Evolutionary conservation across 148 eudicot genomes (phyloP), one percentile per base, ranked within the genome.

Genomic region (Silene conica): DNA sequence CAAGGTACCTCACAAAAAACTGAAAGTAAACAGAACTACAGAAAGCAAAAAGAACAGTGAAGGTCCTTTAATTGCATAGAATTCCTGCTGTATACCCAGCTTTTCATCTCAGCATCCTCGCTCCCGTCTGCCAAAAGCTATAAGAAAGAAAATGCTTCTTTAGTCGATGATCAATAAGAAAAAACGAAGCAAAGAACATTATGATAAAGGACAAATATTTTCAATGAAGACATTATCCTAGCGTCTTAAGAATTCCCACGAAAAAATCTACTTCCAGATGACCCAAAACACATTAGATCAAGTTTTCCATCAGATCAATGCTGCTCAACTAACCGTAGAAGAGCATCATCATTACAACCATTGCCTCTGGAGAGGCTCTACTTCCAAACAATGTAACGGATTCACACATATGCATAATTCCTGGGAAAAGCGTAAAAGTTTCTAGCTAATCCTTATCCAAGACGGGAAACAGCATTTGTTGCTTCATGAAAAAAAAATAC

Each of bases 101-200:
- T 65, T 34, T 58, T 58, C 62, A 46, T 63, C 20, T 31, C 75
- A 19, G 67, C 74, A n/a, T 74, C 72, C 75, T 70, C 19, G 45
- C 60, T 45, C 70, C 68, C 76, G 71, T 71, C 79, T 75, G 79
- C 79, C 48, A 80, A 75, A 43, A 60, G 23, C 55, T 45, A 48
- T 15, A 68, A 13, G n/a, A 69, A 8, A 20, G 34, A 7, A 70
- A 68, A 4, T 4, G 13, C n/a, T 45, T 13, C n/a, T 41, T 45
- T n/a, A 45, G 4, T 65, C 13, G 4, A 19, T 38, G 20, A 38
- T 41, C 70, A 41, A 41, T 6, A 9, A 38, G 16, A 66, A 21
- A 18, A 22, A 68, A 22, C 20, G 31, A 68, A 21, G 10, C 16
- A 45, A 43, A 20, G 20, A 1, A 68, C 56, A 12, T 67, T 3